Evolutionary conservation across 441 rosid genomes (phyloP).

Genomic region (Erodium chrysanthum): DNA sequence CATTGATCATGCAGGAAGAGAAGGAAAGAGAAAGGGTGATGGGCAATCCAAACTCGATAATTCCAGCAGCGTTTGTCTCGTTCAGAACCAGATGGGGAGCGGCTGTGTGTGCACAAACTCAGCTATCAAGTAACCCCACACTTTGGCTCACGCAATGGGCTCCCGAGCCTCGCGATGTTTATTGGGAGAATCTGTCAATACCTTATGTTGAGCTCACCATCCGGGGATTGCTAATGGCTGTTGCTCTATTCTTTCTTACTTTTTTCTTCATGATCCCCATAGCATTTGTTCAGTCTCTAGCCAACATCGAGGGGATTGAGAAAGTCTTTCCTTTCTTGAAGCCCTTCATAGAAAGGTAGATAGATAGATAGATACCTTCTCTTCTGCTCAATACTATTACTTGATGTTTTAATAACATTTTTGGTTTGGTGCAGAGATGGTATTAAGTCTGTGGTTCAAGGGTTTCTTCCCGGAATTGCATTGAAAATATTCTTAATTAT

Average conservation of each 20-base stretch:
- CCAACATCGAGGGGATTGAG: slow-evolving; percentile 73
- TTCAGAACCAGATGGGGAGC: slow-evolving; percentile 95
- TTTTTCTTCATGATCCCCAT: slow-evolving; percentile 94
- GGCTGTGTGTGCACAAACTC: slow-evolving; percentile 95
- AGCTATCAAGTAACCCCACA: slow-evolving; percentile 80
- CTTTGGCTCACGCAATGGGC: slow-evolving; percentile 96
- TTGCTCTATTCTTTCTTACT: slow-evolving; percentile 83
- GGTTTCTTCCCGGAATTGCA: slow-evolving; percentile 74
- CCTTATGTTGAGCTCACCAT: slow-evolving; percentile 72
- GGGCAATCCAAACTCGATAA: slow-evolving; percentile 56
- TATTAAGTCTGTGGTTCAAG: slow-evolving; percentile 63
- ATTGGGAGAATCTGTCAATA: slow-evolving; percentile 76
- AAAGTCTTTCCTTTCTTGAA: slow-evolving; percentile 55
- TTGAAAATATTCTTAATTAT: slow-evolving; percentile 93
- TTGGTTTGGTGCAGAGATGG: background rate
- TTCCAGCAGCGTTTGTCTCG: slow-evolving; percentile 95
- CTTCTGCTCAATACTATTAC: slow-evolving; percentile 7
- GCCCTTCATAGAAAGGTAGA: slow-evolving; percentile 51
- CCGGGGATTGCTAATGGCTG: slow-evolving; percentile 53
- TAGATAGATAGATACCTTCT: too few relatives aligned
- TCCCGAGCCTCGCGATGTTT: slow-evolving; percentile 87
- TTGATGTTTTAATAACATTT: too few relatives aligned
- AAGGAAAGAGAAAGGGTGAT: slow-evolving; percentile 52
- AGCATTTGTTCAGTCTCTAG: slow-evolving; percentile 79
- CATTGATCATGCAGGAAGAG: slow-evolving; percentile 41